Conservation (phyloP, 1,284 basidiomycete species). For the Ustilago xerochloae region DNA sequence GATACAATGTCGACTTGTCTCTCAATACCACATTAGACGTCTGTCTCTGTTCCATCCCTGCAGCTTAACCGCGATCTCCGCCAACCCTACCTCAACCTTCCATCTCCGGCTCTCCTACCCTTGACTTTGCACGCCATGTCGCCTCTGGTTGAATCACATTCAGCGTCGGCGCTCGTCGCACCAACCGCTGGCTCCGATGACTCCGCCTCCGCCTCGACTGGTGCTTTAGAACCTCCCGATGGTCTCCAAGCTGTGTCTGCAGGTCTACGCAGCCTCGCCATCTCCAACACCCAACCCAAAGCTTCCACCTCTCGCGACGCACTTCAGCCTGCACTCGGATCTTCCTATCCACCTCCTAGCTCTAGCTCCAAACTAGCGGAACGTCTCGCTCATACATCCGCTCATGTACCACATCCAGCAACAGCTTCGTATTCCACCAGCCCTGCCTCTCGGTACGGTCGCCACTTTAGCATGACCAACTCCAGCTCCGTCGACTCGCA, state of each 20-base stretch:
- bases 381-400: conserved; percentile 3
- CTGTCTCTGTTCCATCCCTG: neutral
- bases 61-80: neutral
- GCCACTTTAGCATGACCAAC: conserved; percentile 39
- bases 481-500: conserved; percentile 39
- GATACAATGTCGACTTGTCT: conserved; percentile 32
- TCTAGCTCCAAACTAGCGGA: conserved; percentile 14
- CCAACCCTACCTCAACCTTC: neutral
- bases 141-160: conserved; percentile 13
- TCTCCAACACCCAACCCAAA: conserved; percentile 3
- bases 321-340: conserved; percentile 11
- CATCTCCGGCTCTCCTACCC: too few species aligned
- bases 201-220: conserved; percentile 4
- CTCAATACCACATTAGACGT: conserved; percentile 18
- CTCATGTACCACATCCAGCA: neutral
- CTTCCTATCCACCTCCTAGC: conserved; percentile 24
- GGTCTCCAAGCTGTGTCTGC: conserved; percentile 34
- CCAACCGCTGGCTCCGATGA: conserved; percentile 23
- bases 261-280: conserved; percentile 32
- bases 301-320: conserved; percentile 2
- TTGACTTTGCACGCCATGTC: too few species aligned
- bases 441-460: conserved; percentile 28
- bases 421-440: conserved; percentile 26
- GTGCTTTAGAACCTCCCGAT: conserved; percentile 47
- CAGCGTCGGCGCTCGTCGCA: conserved; percentile 18